These are phyloP conservation scores for Isatis tinctoria DNA, from an alignment of 345 rosid species.

Conservation along the genomic window DNA sequence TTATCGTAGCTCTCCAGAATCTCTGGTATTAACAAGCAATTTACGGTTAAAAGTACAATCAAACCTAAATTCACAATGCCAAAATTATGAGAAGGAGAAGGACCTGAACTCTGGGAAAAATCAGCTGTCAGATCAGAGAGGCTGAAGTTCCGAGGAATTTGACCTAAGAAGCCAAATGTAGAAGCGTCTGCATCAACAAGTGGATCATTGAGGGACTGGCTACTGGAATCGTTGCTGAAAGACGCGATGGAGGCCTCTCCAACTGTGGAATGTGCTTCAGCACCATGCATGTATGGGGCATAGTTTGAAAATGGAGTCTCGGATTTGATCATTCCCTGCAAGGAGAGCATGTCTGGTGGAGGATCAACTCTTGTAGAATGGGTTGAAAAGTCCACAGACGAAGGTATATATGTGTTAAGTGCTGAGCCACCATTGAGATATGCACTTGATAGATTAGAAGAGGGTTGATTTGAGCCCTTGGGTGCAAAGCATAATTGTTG, in stretches of 20 bases:
- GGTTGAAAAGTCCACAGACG: conserved; percentile 53
- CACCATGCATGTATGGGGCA: conserved; percentile 56
- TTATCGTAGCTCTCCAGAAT: conserved; percentile 66
- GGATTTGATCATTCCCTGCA: conserved; percentile 65
- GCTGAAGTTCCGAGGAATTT: conserved; percentile 78
- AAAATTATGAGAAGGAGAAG: conserved; percentile 10
- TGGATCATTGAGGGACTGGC: conserved; percentile 62
- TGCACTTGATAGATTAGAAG: conserved; percentile 40
- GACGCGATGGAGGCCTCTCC: conserved; percentile 63
- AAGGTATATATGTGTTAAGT: conserved; percentile 42
- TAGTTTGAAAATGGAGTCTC: conserved; percentile 58
- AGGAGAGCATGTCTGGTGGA: conserved; percentile 46
- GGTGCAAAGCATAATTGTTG: conserved; percentile 48
- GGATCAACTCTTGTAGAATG: conserved; percentile 53
- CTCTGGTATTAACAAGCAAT: conserved; percentile 38
- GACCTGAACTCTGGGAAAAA: conserved; percentile 84
- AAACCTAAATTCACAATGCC: background rate
- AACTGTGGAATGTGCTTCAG: conserved; percentile 54
- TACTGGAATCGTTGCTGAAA: conserved; percentile 68
- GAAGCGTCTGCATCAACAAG: conserved; percentile 62
- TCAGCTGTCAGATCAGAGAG: conserved; percentile 81
- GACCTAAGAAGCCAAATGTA: conserved; percentile 63
- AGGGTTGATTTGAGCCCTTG: conserved; percentile 41
- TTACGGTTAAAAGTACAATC: background rate
- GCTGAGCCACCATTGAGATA: conserved; percentile 60